Base-by-base conservation (phyloP, 441 rosid genomes). In the Mallotus repandus region DNA sequence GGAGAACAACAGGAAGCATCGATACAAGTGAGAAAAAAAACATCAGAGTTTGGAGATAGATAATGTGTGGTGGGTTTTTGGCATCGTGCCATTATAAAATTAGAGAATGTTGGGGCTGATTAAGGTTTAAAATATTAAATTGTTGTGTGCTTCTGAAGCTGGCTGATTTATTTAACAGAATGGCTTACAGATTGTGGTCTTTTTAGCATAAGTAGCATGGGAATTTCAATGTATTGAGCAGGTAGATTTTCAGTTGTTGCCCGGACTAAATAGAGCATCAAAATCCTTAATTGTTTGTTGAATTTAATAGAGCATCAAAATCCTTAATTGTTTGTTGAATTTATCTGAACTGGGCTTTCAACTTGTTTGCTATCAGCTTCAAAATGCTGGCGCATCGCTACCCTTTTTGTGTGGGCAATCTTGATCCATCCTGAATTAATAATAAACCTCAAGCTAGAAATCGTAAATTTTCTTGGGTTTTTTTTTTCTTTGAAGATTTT, bases 31-130 rank as follows among this genome's bases (percentile, higher is more conserved):
- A 41, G 41, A 4, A 38, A 38, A 38, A 7, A 29, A 29, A 29
- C 32, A 29, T 29, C 32, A 29, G 32, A 38, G 57, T 60, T 71
- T 71, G 56, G 35, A 12, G 16, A 46, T 21, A 10, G 41, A 38
- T 38, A 38, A 38, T 38, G 41, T n/a, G 55, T 49, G 0, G 25
- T 48, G 18, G n/a, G 46, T 3, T n/a, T 52, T 52, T 52, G 70
- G 59, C 41, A 19, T 67, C 29, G 32, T 50, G 71, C 60, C 35
- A 29, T 68, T 68, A 55, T 53, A 56, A 56, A 45, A 61, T 15
- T 13, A 61, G 21, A 66, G 22, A 52, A 29, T 15, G 46, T 50
- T 19, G 18, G 45, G 21, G 25, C 11, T 8, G 59, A 55, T 2
- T 50, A 32, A 32, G 65, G 29, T 15, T 35, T 61, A 16, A 25